A percentile compares a stretch with the other conserved stretches of the same genome.
Evolutionary conservation across 208 protist genomes (phyloP).

Genomic region (Acanthamoeba royreba): DNA sequence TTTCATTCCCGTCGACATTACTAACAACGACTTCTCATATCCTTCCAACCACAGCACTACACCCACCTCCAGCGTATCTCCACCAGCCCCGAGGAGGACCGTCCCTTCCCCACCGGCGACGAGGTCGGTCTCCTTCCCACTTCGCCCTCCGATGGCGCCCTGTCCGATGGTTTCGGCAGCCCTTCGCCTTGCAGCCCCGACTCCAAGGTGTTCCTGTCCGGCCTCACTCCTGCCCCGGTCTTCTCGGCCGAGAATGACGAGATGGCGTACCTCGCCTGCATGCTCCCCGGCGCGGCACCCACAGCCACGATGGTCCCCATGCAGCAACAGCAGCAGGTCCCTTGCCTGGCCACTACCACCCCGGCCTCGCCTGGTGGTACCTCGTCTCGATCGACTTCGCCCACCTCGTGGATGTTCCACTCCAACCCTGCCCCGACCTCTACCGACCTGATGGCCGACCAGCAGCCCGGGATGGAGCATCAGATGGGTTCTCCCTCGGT

Average conservation of each 20-base stretch:
- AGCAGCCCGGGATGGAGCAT: background rate
- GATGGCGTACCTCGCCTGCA: background rate
- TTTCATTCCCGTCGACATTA: background rate
- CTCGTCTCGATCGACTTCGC: background rate
- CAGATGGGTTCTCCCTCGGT: too few relatives aligned
- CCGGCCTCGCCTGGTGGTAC: background rate
- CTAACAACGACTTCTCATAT: background rate
- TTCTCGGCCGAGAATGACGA: background rate
- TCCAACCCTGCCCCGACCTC: background rate
- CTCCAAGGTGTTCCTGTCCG: background rate
- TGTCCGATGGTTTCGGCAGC: background rate
- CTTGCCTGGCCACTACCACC: background rate
- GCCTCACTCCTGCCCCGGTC: background rate
- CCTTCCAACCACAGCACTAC: background rate
- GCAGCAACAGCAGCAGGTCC: background rate
- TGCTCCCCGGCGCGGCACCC: background rate
- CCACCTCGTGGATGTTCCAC: constrained; percentile 15
- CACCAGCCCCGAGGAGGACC: background rate
- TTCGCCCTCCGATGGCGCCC: background rate
- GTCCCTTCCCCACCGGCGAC: background rate
- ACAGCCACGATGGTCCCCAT: background rate
- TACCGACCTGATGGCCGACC: background rate
- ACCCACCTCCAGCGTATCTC: constrained; percentile 6
- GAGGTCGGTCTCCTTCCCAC: background rate
- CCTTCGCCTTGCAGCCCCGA: constrained; percentile 1